Evolutionary conservation across 2,329 filamentous ascomycete genomes (phyloP).

Genomic region (Penicillium sp.): DNA sequence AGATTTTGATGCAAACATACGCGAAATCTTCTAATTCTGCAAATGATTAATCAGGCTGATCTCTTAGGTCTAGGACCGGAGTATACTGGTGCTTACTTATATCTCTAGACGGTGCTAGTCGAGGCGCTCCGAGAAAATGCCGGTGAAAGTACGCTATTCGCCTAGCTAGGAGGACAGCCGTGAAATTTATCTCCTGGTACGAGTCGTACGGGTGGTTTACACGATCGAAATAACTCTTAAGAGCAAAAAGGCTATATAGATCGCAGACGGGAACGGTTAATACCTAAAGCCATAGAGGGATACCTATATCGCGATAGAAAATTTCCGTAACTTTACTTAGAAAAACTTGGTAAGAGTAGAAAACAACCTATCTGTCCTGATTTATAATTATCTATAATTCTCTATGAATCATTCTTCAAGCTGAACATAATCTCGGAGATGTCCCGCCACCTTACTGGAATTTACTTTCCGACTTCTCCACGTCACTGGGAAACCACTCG

Average conservation of each 20-base stretch:
- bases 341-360: too few species aligned
- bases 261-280: constrained; percentile 45
- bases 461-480: constrained; percentile 26
- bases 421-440: neutral
- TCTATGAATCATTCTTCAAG: neutral
- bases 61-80: neutral
- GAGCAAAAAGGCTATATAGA: constrained; percentile 41
- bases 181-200: constrained; percentile 45
- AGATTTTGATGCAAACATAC: constrained; percentile 44
- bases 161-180: constrained; percentile 39
- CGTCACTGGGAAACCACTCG: constrained; percentile 18
- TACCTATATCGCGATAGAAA: constrained; percentile 42
- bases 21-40: constrained; percentile 49
- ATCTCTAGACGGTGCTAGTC: constrained; percentile 40
- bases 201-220: constrained; percentile 45
- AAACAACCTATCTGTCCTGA: neutral
- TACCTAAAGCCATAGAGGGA: constrained; percentile 43
- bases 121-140: constrained; percentile 43
- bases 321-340: too few species aligned
- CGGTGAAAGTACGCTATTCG: constrained; percentile 47
- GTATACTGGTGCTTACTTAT: constrained; percentile 28
- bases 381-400: neutral
- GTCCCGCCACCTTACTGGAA: constrained; percentile 16
- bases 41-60: constrained; percentile 12
- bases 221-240: constrained; percentile 40